phyloP scores from a whole-genome alignment of 495 filamentous ascomycete genomes.

The Penicillium salamii region DNA sequence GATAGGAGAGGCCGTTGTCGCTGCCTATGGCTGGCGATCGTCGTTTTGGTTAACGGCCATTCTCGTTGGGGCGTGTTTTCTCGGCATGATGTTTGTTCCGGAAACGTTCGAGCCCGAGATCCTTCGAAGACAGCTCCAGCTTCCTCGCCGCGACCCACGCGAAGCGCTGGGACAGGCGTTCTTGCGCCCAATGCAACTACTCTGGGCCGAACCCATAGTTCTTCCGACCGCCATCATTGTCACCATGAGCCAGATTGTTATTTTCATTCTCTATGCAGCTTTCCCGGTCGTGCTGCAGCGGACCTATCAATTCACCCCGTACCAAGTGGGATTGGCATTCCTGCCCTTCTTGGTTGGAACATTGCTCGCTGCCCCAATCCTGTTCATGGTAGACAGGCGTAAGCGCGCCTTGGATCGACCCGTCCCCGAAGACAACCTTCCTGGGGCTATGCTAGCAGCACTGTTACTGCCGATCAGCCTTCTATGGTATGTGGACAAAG shows the following conservation, averaged over 20 bases:
- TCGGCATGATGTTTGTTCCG: conserved; percentile 3
- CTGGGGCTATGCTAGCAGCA: conserved; percentile 1
- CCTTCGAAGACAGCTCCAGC: conserved; percentile 1
- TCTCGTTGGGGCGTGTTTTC: conserved; percentile 3
- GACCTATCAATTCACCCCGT: conserved; percentile 5
- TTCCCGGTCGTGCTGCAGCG: conserved; percentile 4
- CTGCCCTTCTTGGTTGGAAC: conserved; percentile 7
- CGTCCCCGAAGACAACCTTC: conserved; percentile 4
- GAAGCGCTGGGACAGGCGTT: background rate
- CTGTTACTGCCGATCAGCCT: conserved; percentile 7
- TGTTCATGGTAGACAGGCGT: background rate
- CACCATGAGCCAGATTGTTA: conserved; percentile 6
- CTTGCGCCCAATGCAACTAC: conserved; percentile 3
- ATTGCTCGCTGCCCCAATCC: conserved; percentile 4
- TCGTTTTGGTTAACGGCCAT: conserved; percentile 11
- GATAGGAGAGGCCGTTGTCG: conserved; percentile 4
- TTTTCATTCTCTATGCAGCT: conserved; percentile 8
- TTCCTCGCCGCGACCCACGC: background rate
- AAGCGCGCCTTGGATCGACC: background rate
- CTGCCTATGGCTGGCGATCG: conserved; percentile 3
- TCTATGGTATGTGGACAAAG: conserved; percentile 6
- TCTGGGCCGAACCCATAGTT: conserved; percentile 8
- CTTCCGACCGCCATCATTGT: conserved; percentile 6
- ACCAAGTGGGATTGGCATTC: conserved; percentile 11
- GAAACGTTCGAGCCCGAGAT: conserved; percentile 10